Evolutionary conservation across 331 rosid genomes (phyloP).

Genomic region (Rosa hybrid): DNA sequence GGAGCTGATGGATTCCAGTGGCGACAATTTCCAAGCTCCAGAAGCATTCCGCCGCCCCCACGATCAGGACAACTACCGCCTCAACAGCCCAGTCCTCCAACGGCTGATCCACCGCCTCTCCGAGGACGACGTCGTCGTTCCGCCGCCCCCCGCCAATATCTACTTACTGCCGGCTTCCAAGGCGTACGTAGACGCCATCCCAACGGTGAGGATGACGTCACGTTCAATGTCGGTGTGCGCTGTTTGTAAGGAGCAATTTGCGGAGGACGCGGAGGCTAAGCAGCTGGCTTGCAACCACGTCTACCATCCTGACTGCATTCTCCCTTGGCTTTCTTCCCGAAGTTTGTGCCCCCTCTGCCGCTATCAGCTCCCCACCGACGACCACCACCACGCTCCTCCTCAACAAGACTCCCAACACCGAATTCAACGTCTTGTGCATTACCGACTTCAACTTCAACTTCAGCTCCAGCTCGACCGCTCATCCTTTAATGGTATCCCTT

Average conservation of each 20-base stretch:
- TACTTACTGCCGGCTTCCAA: slow-evolving; percentile 32
- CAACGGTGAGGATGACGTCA: slow-evolving; percentile 24
- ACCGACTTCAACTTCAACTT: not conserved
- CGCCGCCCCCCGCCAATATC: not conserved
- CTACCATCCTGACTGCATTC: slow-evolving; percentile 50
- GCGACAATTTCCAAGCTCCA: not conserved
- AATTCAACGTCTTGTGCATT: not conserved
- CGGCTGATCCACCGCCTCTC: slow-evolving; percentile 39
- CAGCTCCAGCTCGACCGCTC: not conserved
- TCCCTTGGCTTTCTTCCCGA: slow-evolving; percentile 48
- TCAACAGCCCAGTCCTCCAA: slow-evolving; percentile 26
- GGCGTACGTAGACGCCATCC: slow-evolving; percentile 31
- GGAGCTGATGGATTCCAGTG: slow-evolving; percentile 41
- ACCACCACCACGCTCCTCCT: not conserved
- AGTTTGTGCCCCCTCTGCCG: slow-evolving; percentile 53
- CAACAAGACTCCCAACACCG: not conserved
- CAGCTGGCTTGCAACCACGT: slow-evolving; percentile 49
- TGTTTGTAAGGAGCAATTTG: slow-evolving; percentile 43
- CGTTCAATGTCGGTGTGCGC: slow-evolving; percentile 32
- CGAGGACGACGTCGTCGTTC: slow-evolving; percentile 12
- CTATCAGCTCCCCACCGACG: slow-evolving; percentile 38
- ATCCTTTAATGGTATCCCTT: not conserved
- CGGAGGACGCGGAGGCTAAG: slow-evolving; percentile 36
- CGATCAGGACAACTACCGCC: slow-evolving; percentile 24
- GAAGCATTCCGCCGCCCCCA: not conserved